These are phyloP conservation scores for Serpula lacrymans DNA, from an alignment of 768 basidiomycete species.

Conservation along the genomic window DNA sequence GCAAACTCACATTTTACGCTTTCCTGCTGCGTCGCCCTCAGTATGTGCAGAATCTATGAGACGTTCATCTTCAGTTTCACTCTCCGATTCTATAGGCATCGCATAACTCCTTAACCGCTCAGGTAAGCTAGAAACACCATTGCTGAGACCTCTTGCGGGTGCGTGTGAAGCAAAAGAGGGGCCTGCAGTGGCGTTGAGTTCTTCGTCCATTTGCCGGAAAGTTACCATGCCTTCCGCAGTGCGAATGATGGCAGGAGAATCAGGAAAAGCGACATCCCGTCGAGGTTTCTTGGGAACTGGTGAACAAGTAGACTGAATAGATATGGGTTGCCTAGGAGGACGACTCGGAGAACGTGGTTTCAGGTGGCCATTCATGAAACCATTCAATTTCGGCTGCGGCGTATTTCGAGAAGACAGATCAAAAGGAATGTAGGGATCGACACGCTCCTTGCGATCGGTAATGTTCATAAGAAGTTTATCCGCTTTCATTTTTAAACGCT, in stretches of 20 bases:
- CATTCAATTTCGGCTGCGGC: background rate
- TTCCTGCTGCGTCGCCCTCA: conserved; percentile 47
- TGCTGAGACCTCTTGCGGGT: conserved; percentile 27
- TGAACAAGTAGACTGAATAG: conserved; percentile 3
- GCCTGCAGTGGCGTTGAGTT: conserved; percentile 38
- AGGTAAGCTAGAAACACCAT: conserved; percentile 12
- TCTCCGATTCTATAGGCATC: conserved; percentile 27
- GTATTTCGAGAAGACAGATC: conserved; percentile 30
- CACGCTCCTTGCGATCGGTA: conserved; percentile 81
- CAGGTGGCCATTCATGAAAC: background rate
- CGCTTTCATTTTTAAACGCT: conserved; percentile 79
- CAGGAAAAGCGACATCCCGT: conserved; percentile 54
- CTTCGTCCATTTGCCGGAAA: conserved; percentile 59
- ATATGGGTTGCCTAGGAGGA: conserved; percentile 17
- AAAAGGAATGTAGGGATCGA: conserved; percentile 63
- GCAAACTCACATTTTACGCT: conserved; percentile 56
- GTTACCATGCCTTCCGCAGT: conserved; percentile 71
- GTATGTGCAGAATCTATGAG: conserved; percentile 12
- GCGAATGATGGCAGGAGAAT: conserved; percentile 65
- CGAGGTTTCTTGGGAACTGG: conserved; percentile 22
- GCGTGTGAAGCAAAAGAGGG: conserved; percentile 29
- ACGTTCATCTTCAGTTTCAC: conserved; percentile 34
- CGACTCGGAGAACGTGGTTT: conserved; percentile 29
- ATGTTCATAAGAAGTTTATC: conserved; percentile 85
- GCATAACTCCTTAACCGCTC: conserved; percentile 19